Base-by-base conservation (phyloP, 768 basidiomycete species). In the Auricularia sp. region DNA sequence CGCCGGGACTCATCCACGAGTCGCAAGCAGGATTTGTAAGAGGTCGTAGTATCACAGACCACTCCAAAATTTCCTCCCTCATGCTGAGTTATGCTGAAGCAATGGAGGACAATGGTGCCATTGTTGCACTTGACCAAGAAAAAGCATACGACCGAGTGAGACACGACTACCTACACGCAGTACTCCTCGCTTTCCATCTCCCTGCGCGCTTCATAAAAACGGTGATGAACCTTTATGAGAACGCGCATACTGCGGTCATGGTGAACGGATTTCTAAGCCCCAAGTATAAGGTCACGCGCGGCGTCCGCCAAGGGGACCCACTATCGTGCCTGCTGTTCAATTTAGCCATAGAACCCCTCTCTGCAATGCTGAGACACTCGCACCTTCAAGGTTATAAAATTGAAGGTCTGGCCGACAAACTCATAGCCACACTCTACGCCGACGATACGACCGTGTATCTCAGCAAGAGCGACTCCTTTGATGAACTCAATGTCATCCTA, bases 391-490 rank as follows among this genome's bases (percentile, higher is more conserved):
- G 39, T 12, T 39, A 39, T 12, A 39, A 39, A 8, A 39, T 39
- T 39, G 39, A 8, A 7, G 39, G 39, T 39, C 39, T 39, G 8
- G 12, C 39, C 39, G 39, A 18, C 56, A 69, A 66, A 18, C 61
- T 78, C 0, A 72, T 77, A 0, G 68, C 69, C 2, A 72, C 69
- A 0, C 74, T 80, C 0, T 81, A 79, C 65, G 77, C 79, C 0
- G 77, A 81, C 65, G 78, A 80, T 65, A 79, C 78, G 10, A 74
- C 74, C 1, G 72, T 73, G 0, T 77, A 70, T 66, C 73, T 81
- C 0, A 66, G 66, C 2, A 67, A 72, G 51, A 8, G 63, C 0
- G 78, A 81, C 61, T 60, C 67, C 3, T 73, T 73, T 12, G 47
- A 62, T 0, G 64, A 64, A 0, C 72, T 82, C 0, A 43, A 68